phyloP scores from a whole-genome alignment of 176 grass and related monocot species.

The Ensete glaucum region DNA sequence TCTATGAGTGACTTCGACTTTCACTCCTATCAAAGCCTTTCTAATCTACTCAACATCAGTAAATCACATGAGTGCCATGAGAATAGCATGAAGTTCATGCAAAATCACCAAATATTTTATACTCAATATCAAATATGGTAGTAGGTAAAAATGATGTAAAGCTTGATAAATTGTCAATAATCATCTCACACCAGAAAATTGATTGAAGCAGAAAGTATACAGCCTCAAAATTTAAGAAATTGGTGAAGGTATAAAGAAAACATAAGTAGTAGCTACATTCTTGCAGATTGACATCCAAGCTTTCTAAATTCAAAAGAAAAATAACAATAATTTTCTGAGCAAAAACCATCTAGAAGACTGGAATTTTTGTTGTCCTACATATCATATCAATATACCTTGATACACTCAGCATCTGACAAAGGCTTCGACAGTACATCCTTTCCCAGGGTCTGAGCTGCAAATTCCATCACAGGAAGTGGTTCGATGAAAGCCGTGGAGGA shows the following conservation, averaged over 20 bases:
- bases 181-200: no score
- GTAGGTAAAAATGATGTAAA: no score
- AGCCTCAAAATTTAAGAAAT: no score
- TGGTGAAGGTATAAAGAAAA: no score
- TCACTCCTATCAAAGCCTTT: constrained; percentile 77
- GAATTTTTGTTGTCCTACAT: not conserved
- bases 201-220: no score
- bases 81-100: not conserved
- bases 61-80: not conserved
- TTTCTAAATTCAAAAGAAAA: not conserved
- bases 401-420: constrained; percentile 23
- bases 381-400: constrained; percentile 22
- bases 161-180: no score
- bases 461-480: constrained; percentile 30
- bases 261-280: no score
- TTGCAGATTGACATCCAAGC: no score
- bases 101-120: no score
- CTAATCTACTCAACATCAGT: constrained; percentile 52
- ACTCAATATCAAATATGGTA: no score
- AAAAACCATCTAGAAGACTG: no score
- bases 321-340: not conserved
- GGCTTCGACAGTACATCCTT: constrained; percentile 15
- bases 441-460: constrained; percentile 27
- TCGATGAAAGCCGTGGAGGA: constrained; percentile 46
- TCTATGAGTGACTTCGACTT: constrained; percentile 97